Evolutionary conservation across 2,329 filamentous ascomycete species (phyloP).

Genomic region (Phoma sp.): DNA sequence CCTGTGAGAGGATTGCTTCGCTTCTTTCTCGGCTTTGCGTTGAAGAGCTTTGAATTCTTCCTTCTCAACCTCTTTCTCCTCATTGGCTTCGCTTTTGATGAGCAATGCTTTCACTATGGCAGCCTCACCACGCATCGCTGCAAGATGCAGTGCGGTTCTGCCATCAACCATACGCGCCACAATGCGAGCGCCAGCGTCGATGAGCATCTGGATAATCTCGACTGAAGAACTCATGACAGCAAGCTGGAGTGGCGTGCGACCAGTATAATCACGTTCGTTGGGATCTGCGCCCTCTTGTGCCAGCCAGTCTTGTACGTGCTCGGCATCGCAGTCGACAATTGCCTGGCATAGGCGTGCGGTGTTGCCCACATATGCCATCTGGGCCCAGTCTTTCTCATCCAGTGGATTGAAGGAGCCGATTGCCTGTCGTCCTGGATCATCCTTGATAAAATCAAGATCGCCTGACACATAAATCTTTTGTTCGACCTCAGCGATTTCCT

Average conservation of each 20-base stretch:
- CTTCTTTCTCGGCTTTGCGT: constrained; percentile 24
- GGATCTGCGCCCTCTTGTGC: constrained; percentile 71
- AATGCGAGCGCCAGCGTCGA: constrained; percentile 74
- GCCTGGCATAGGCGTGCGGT: constrained; percentile 79
- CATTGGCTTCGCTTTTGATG: constrained; percentile 74
- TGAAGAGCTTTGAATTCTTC: constrained; percentile 55
- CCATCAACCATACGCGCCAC: constrained; percentile 79
- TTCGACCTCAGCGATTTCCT: constrained; percentile 73
- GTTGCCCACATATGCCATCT: constrained; percentile 87
- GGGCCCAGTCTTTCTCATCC: constrained; percentile 83
- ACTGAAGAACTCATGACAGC: constrained; percentile 72
- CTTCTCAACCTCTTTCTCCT: constrained; percentile 68
- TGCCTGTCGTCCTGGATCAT: constrained; percentile 79
- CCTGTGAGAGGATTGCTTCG: constrained; percentile 13
- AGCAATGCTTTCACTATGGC: constrained; percentile 76
- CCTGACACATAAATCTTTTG: constrained; percentile 78
- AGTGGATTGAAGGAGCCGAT: constrained; percentile 79
- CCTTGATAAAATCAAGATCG: constrained; percentile 73
- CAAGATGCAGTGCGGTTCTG: constrained; percentile 81
- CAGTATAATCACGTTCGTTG: constrained; percentile 66
- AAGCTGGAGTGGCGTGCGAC: constrained; percentile 78
- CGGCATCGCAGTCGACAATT: constrained; percentile 75
- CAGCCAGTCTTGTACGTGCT: constrained; percentile 73
- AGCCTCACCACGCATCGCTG: constrained; percentile 70
- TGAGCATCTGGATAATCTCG: constrained; percentile 72